Conservation (phyloP, 2,329 filamentous ascomycete genomes). For the Ceratocystis ficicola region DNA sequence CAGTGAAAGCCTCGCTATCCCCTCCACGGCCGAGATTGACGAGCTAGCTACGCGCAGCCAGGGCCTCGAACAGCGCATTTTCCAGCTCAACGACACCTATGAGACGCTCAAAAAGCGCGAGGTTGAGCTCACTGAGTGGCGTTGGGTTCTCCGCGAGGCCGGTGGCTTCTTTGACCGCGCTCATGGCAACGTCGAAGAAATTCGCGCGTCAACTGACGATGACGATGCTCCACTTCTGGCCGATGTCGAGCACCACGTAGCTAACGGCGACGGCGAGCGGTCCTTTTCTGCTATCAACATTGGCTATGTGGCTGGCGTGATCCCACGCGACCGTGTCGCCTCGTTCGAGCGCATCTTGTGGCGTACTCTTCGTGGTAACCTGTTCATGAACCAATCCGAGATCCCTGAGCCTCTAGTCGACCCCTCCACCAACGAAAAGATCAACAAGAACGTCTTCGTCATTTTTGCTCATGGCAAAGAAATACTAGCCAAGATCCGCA, state of each 20-base stretch:
- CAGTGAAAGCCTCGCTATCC: constrained; percentile 69
- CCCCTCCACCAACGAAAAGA: constrained; percentile 78
- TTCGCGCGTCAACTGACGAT: constrained; percentile 76
- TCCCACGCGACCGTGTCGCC: constrained; percentile 79
- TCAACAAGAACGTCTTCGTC: constrained; percentile 97
- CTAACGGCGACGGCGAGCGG: constrained; percentile 54
- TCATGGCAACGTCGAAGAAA: constrained; percentile 92
- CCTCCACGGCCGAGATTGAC: constrained; percentile 89
- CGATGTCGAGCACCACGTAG: constrained; percentile 69
- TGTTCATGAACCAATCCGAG: constrained; percentile 99
- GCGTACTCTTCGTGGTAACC: constrained; percentile 90
- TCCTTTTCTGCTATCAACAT: constrained; percentile 98
- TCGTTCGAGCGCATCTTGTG: constrained; percentile 96
- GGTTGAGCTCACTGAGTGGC: constrained; percentile 94
- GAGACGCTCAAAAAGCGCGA: constrained; percentile 97
- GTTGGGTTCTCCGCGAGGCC: constrained; percentile 92
- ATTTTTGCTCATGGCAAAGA: constrained; percentile 98
- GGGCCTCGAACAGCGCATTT: constrained; percentile 80
- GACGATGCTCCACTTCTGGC: constrained; percentile 88
- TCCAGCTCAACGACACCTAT: constrained; percentile 92
- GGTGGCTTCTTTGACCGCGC: constrained; percentile 96
- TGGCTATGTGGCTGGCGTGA: constrained; percentile 93
- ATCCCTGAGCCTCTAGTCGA: constrained; percentile 89
- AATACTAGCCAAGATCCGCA: constrained; percentile 95
- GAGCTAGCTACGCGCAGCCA: constrained; percentile 87